These are phyloP conservation scores for Boeremia exigua DNA, from an alignment of 2,329 filamentous ascomycete species.

Conservation along the genomic window DNA sequence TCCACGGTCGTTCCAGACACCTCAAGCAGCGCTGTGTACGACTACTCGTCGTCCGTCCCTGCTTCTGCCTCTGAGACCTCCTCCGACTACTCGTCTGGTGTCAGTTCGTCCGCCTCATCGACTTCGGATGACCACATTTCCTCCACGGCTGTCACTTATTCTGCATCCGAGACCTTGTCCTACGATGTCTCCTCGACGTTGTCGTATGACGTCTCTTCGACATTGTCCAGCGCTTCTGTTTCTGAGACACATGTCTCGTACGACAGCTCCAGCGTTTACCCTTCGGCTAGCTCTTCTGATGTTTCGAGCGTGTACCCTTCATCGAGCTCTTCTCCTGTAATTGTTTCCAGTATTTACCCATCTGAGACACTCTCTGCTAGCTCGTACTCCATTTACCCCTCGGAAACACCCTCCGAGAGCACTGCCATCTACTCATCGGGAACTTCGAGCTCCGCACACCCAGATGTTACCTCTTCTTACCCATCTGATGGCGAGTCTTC, in stretches of 20 bases:
- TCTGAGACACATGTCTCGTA: slow-evolving; percentile 2
- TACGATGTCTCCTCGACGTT: background rate
- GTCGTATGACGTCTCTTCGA: slow-evolving; percentile 1
- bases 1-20: background rate
- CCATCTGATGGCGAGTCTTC: background rate
- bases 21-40: slow-evolving; percentile 1
- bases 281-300: background rate
- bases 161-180: background rate
- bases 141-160: background rate
- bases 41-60: background rate
- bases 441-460: slow-evolving; percentile 3
- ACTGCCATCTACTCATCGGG: slow-evolving; percentile 1
- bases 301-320: background rate
- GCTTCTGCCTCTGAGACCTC: background rate
- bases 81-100: background rate
- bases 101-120: background rate
- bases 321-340: no score
- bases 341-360: no score
- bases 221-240: background rate
- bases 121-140: background rate
- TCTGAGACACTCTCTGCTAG: slow-evolving; percentile 4
- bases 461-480: slow-evolving; percentile 4
- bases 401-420: background rate
- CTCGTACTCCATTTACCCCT: slow-evolving; percentile 1
- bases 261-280: slow-evolving; percentile 1